Percentiles rank a stretch among this genome's conserved stretches.
Evolutionary conservation across 345 rosid species (phyloP).

Genomic region (Excoecaria cochinchinensis): DNA sequence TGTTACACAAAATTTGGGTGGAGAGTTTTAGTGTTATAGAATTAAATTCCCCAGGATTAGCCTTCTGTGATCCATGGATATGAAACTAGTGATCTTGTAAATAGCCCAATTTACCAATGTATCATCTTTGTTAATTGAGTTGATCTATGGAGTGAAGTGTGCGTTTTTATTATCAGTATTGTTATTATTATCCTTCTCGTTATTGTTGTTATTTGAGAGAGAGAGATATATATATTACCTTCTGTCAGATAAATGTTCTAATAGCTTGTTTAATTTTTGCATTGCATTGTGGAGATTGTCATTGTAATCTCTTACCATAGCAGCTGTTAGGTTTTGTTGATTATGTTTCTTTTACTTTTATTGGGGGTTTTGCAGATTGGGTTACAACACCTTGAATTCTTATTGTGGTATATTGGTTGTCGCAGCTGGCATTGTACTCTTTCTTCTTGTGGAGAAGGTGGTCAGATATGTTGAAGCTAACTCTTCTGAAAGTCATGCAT

Average conservation of each 20-base stretch:
- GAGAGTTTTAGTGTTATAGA: neutral
- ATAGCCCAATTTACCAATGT: neutral
- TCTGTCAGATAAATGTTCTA: neutral
- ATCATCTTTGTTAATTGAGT: neutral
- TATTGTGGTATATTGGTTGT: conserved; percentile 31
- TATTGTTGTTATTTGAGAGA: neutral
- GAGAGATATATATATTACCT: neutral
- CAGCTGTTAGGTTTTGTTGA: conserved; percentile 9
- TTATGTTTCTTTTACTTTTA: conserved; percentile 18
- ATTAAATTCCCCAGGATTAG: neutral
- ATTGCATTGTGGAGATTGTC: neutral
- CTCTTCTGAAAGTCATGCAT: conserved; percentile 50
- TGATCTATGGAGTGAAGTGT: neutral
- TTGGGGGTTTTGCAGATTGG: conserved; percentile 19
- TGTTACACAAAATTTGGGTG: neutral
- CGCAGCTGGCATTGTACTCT: conserved; percentile 93
- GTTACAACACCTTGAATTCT: conserved; percentile 25
- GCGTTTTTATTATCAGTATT: neutral
- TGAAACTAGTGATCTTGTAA: neutral
- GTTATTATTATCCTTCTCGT: neutral
- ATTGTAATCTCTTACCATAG: neutral
- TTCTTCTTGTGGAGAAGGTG: conserved; percentile 89
- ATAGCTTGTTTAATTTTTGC: neutral
- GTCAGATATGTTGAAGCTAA: conserved; percentile 86
- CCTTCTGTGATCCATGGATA: neutral